Evolutionary conservation across 257 asterid genomes (phyloP).

Genomic region (Petrea volubilis): DNA sequence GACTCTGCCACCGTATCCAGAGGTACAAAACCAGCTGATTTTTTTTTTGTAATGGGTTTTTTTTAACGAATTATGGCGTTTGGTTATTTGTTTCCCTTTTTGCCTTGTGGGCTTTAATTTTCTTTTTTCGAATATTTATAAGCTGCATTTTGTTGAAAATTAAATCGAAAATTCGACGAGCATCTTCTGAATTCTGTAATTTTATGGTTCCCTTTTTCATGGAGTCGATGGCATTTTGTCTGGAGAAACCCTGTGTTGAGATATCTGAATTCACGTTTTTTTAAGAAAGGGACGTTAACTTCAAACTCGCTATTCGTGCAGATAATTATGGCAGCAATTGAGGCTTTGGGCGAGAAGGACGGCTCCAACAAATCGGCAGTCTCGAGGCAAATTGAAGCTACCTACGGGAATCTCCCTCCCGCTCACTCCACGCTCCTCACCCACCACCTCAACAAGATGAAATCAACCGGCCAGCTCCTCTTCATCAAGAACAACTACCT

Average conservation of each 20-base stretch:
- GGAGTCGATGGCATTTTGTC: not conserved
- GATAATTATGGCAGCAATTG: conserved; percentile 75
- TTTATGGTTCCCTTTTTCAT: not conserved
- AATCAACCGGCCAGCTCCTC: conserved; percentile 54
- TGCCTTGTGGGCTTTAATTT: not conserved
- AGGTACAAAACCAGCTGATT: conserved; percentile 32
- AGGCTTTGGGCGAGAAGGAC: conserved; percentile 48
- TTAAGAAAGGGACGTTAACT: not conserved
- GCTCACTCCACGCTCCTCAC: conserved; percentile 60
- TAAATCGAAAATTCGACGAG: not conserved
- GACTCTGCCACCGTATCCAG: conserved; percentile 61
- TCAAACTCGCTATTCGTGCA: conserved; percentile 1
- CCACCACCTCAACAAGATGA: conserved; percentile 76
- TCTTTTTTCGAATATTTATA: not conserved
- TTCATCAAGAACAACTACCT: conserved; percentile 69
- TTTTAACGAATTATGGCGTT: not conserved
- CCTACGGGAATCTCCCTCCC: conserved; percentile 58
- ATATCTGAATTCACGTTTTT: not conserved
- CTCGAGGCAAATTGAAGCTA: conserved; percentile 62
- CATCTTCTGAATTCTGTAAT: not conserved
- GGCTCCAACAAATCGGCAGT: conserved; percentile 71
- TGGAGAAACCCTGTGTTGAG: not conserved
- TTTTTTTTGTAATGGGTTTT: not conserved
- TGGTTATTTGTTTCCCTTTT: not conserved
- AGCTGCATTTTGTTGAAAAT: not conserved